A percentile compares a stretch with the other conserved stretches of the same genome.
These are phyloP conservation scores for Aureobasidium sp. DNA, from an alignment of 2,329 filamentous ascomycete genomes.

Conservation along the genomic window DNA sequence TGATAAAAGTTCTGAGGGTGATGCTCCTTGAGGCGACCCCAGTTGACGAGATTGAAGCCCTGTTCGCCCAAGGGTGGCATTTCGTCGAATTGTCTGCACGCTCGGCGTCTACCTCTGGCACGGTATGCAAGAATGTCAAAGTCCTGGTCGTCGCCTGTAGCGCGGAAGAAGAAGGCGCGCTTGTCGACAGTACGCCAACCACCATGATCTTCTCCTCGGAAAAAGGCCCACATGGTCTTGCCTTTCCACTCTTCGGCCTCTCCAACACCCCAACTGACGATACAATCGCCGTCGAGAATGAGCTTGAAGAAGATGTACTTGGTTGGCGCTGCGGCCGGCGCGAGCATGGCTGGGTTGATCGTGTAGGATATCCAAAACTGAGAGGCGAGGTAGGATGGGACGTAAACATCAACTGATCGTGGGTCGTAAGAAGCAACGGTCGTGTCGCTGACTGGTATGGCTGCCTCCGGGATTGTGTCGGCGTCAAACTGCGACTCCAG, in stretches of 20 bases:
- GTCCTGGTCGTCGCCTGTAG: conserved; percentile 19
- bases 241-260: conserved; percentile 37
- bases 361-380: conserved; percentile 41
- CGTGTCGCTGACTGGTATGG: not conserved
- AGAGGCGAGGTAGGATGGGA: conserved; percentile 30
- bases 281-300: conserved; percentile 32
- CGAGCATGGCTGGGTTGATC: conserved; percentile 6
- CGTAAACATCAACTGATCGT: conserved; percentile 26
- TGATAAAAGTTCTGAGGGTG: conserved; percentile 41
- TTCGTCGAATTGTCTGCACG: conserved; percentile 24
- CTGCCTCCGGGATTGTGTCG: conserved; percentile 5
- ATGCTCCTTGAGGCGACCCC: conserved; percentile 31
- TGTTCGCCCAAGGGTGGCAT: not conserved
- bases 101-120: conserved; percentile 34
- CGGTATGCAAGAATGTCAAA: conserved; percentile 39
- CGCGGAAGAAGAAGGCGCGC: conserved; percentile 35
- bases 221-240: conserved; percentile 40
- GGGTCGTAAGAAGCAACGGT: not conserved
- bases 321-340: not conserved
- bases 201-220: conserved; percentile 26
- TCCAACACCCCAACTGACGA: conserved; percentile 40
- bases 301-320: conserved; percentile 41
- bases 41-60: conserved; percentile 29
- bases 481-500: conserved; percentile 14
- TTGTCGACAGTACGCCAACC: conserved; percentile 34